Conservation (phyloP, 306 rosid species). For the Ziziphus jujuba region DNA sequence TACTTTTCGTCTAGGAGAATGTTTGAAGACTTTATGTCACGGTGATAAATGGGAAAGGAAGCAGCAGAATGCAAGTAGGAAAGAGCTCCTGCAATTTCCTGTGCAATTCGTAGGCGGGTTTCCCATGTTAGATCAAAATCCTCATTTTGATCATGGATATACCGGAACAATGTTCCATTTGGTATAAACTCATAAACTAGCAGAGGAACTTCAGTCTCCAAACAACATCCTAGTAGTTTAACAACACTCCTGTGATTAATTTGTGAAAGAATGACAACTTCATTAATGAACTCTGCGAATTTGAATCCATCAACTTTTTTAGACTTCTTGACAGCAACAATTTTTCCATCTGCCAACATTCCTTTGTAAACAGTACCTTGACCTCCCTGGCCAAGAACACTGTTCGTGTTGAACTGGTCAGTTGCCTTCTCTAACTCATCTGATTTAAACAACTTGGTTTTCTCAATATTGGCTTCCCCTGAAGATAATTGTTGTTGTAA, state of each 20-base stretch:
- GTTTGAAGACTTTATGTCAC: slow-evolving; percentile 27
- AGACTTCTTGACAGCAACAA: slow-evolving; percentile 29
- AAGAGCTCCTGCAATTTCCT: slow-evolving; percentile 6
- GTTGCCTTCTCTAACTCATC: slow-evolving; percentile 24
- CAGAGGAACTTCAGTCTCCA: slow-evolving; percentile 22
- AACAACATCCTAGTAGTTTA: slow-evolving; percentile 25
- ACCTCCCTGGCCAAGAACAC: slow-evolving; percentile 30
- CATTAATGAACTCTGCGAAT: slow-evolving; percentile 16
- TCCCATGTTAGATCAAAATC: slow-evolving; percentile 16
- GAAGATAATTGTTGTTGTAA: slow-evolving; percentile 11
- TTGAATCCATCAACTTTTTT: slow-evolving; percentile 16
- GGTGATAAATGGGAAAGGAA: slow-evolving; percentile 21
- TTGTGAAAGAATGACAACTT: slow-evolving; percentile 25
- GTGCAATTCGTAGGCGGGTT: background rate
- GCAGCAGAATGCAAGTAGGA: slow-evolving; percentile 23
- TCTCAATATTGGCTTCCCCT: slow-evolving; percentile 15
- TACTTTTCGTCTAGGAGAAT: slow-evolving; percentile 28
- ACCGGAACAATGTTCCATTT: slow-evolving; percentile 11
- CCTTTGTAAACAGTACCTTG: slow-evolving; percentile 34
- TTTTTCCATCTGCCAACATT: slow-evolving; percentile 26
- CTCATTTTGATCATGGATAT: slow-evolving; percentile 15
- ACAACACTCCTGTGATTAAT: slow-evolving; percentile 24
- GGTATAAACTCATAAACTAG: slow-evolving; percentile 23
- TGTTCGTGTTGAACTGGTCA: background rate
- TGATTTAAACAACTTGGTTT: slow-evolving; percentile 22